Conservation (phyloP, 257 asterid genomes). For the Voacanga thouarsii region DNA sequence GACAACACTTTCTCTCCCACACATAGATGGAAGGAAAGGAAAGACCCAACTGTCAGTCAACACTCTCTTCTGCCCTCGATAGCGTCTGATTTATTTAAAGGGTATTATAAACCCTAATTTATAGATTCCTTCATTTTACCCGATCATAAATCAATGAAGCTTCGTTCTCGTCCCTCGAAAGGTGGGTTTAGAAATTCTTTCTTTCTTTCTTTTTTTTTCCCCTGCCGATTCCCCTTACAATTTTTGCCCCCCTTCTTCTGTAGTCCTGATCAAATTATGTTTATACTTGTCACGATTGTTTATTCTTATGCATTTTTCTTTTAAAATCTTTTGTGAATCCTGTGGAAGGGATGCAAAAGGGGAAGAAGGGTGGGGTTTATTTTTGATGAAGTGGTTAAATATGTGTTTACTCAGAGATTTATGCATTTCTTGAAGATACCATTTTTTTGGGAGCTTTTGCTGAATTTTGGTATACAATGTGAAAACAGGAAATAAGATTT, state of each 20-base stretch:
- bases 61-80: neutral
- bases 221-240: no score
- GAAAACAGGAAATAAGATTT: constrained; percentile 12
- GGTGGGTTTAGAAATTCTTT: constrained; percentile 2
- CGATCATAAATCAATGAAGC: constrained; percentile 1
- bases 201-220: no score
- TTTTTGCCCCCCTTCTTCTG: no score
- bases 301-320: neutral
- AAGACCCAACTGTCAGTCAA: neutral
- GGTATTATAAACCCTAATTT: neutral
- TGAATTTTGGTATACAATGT: neutral
- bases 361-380: neutral
- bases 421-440: no score
- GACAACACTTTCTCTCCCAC: neutral
- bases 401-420: neutral
- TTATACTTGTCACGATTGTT: neutral
- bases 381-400: neutral
- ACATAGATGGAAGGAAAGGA: neutral
- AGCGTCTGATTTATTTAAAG: neutral
- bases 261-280: neutral
- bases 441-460: no score
- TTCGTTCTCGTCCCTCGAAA: constrained; percentile 16
- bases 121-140: neutral
- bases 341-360: neutral
- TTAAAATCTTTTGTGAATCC: neutral